Evolutionary conservation across 352 stramenopile genomes (phyloP), one percentile per base, ranked within the genome.

Genomic region (Globisporangium middletonii): DNA sequence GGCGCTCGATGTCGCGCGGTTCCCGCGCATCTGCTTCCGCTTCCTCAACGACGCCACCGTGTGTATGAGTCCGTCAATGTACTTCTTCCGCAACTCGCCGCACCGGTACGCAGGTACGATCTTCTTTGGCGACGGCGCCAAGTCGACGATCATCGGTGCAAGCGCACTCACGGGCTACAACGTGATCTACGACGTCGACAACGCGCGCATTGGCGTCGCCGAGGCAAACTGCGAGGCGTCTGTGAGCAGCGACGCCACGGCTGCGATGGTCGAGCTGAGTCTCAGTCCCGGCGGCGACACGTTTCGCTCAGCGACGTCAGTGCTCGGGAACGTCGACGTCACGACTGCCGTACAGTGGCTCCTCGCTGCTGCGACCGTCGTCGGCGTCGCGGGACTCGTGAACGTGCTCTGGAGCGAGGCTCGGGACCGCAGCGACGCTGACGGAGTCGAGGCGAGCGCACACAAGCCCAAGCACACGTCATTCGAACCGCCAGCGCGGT

Each of bases 161-260:
- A 91, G 74, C 19, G 74, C 81, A 2, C 54, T 92, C 41, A 67
- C 69, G 19, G 70, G 74, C 46, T 77, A 94, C 69, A 86, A 92
- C 47, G 75, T 93, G 47, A 79, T 94, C 60, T 92, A 92, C 56
- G 81, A 92, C 58, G 67, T 85, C 11, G 79, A 89, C 48, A 89
- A 88, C 37, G 59, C 78, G 30, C 81, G 81, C 23, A 72, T 92
- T 4, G 83, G 79, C 5, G 79, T 94, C 41, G 76, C 72, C 1
- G 37, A 63, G 50, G 83, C 83, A 1, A 67, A 76, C 53, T 92
- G 80, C 37, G 72, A 89, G 35, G 53, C 52, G 2, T 51, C 50
- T 1, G 27, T 45, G 33, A 27, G 53, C 11, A 18, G 13, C 7
- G 15, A 15, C 9, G 48, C n/a, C 23, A 56, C 16, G 66, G 56